Percentiles rank a stretch among this genome's conserved stretches.
Conservation (phyloP, 257 asterid genomes). For the Salvia hispanica region DNA sequence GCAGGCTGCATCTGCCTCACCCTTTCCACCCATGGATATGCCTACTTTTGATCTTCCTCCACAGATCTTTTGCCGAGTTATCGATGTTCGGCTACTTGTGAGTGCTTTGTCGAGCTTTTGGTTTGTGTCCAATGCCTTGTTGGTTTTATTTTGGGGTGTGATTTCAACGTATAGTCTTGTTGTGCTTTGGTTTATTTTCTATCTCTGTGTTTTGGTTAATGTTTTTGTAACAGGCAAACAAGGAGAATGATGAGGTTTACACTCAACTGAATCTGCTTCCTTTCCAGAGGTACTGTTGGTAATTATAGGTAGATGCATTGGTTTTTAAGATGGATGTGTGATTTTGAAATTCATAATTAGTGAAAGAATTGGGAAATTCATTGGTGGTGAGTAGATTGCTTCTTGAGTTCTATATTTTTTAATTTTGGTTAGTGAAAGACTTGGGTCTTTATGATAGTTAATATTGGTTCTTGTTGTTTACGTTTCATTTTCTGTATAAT, state of each 20-base stretch:
- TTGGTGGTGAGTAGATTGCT: too few species aligned
- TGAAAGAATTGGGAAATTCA: too few species aligned
- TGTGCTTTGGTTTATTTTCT: too few species aligned
- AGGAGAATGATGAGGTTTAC: conserved; percentile 94
- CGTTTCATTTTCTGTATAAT: too few species aligned
- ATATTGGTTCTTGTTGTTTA: too few species aligned
- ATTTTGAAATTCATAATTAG: too few species aligned
- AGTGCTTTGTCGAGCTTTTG: neutral
- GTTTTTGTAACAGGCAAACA: conserved; percentile 63
- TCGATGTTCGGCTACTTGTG: conserved; percentile 81
- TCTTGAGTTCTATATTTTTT: too few species aligned
- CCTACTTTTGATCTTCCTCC: conserved; percentile 73
- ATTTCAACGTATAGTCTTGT: too few species aligned
- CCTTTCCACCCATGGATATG: conserved; percentile 48
- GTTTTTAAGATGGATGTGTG: too few species aligned
- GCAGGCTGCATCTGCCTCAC: conserved; percentile 62
- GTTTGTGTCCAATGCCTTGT: neutral
- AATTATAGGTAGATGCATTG: neutral
- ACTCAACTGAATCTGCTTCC: conserved; percentile 86
- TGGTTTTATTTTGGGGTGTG: too few species aligned
- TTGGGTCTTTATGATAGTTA: conserved; percentile 1
- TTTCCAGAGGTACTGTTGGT: conserved; percentile 59
- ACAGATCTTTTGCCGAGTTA: conserved; percentile 84
- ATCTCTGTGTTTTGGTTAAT: too few species aligned
- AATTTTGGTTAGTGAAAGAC: neutral